These are phyloP conservation scores for Saposhnikovia divaricata DNA, from an alignment of 129 eudicot species.

Conservation along the genomic window DNA sequence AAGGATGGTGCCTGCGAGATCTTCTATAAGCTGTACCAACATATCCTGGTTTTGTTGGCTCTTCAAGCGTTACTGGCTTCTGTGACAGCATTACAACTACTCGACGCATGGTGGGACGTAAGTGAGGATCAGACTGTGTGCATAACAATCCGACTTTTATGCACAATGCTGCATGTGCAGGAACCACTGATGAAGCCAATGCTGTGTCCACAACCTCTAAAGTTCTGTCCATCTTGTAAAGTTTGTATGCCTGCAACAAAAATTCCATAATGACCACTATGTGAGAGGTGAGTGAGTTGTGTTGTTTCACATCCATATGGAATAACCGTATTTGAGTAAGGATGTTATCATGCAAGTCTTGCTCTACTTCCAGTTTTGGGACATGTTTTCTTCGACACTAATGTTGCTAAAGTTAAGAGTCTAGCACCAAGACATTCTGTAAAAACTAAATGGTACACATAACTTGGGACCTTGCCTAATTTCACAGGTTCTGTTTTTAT, in stretches of 20 bases:
- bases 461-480: neutral
- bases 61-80: constrained; percentile 61
- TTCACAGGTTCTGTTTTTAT: neutral
- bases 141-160: constrained; percentile 70
- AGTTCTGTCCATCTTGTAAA: constrained; percentile 60
- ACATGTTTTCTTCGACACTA: neutral
- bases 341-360: neutral
- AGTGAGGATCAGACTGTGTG: constrained; percentile 64
- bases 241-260: constrained; percentile 61
- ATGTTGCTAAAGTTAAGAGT: neutral
- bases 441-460: neutral
- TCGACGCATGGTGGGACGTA: constrained; percentile 74
- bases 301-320: neutral
- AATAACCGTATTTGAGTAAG: neutral
- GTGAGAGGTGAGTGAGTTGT: neutral
- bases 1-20: constrained; percentile 26
- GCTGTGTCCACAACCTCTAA: constrained; percentile 60
- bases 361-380: neutral
- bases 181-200: constrained; percentile 49
- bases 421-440: neutral
- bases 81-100: constrained; percentile 61
- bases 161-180: constrained; percentile 56
- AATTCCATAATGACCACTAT: neutral
- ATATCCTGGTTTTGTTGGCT: constrained; percentile 71
- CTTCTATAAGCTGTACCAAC: constrained; percentile 57